A percentile compares a stretch with the other conserved stretches of the same genome.
phyloP scores from a whole-genome alignment of 805 yeast species.

The Pichia pseudocactophila region DNA sequence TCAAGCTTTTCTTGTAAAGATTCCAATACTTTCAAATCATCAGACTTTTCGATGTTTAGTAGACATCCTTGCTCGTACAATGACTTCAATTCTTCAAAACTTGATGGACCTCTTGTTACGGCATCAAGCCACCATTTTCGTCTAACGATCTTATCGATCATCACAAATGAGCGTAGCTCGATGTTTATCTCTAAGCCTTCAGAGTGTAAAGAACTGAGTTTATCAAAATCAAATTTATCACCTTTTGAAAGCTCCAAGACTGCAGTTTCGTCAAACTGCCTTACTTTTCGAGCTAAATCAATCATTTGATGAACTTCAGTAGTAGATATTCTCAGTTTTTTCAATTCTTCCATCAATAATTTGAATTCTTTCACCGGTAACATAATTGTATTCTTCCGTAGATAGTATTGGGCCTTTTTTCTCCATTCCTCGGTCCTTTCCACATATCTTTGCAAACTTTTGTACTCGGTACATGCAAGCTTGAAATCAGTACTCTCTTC shows the following conservation, averaged over 20 bases:
- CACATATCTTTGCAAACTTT: constrained; percentile 33
- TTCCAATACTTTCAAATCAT: constrained; percentile 11
- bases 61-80: constrained; percentile 21
- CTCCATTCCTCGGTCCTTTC: constrained; percentile 41
- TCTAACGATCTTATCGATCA: constrained; percentile 31
- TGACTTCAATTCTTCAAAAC: constrained; percentile 17
- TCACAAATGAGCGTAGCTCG: constrained; percentile 38
- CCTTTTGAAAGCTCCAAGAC: constrained; percentile 26
- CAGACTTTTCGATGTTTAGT: constrained; percentile 13
- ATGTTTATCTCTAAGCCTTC: constrained; percentile 56
- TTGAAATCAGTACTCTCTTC: constrained; percentile 4
- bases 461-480: constrained; percentile 16
- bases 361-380: constrained; percentile 27
- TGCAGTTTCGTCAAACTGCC: constrained; percentile 41
- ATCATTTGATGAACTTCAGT: constrained; percentile 53
- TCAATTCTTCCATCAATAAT: constrained; percentile 36
- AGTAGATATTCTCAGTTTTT: constrained; percentile 40
- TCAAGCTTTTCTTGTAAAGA: constrained; percentile 8
- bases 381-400: background rate
- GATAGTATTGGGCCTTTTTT: constrained; percentile 42
- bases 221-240: constrained; percentile 29
- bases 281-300: constrained; percentile 44
- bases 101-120: constrained; percentile 15
- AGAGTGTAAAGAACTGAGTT: constrained; percentile 44
- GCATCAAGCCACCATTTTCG: constrained; percentile 33